Conservation (phyloP, 306 rosid genomes). For the Astragalus glycyphyllos region DNA sequence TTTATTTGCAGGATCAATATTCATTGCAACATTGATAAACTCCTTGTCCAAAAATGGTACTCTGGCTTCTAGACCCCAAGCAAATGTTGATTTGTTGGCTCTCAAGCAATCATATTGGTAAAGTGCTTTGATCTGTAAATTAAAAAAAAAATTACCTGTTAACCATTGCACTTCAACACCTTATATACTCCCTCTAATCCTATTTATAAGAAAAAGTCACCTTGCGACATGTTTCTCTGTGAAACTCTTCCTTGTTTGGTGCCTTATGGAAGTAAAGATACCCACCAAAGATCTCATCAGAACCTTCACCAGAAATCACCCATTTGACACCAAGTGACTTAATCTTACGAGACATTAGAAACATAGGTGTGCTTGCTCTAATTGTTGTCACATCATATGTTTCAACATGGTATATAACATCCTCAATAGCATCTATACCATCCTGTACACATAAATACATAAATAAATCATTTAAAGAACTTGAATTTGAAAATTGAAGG, state of each 20-base stretch:
- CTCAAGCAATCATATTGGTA: slow-evolving; percentile 86
- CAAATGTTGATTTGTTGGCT: slow-evolving; percentile 91
- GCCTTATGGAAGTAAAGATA: slow-evolving; percentile 98
- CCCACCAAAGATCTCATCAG: slow-evolving; percentile 97
- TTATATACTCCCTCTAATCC: too few species aligned
- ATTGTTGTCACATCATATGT: slow-evolving; percentile 95
- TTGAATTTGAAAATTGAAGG: not conserved
- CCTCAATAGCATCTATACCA: slow-evolving; percentile 96
- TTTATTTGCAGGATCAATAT: slow-evolving; percentile 79
- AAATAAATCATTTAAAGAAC: not conserved
- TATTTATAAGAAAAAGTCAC: slow-evolving; percentile 43
- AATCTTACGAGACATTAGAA: slow-evolving; percentile 94
- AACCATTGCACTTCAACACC: slow-evolving; percentile 15
- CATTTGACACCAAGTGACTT: slow-evolving; percentile 92
- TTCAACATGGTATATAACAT: slow-evolving; percentile 89
- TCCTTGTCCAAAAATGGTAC: slow-evolving; percentile 94
- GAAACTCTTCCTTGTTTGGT: slow-evolving; percentile 96
- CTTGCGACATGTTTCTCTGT: slow-evolving; percentile 93
- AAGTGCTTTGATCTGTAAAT: slow-evolving; percentile 86
- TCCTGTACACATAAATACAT: slow-evolving; percentile 55
- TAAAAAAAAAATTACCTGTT: not conserved
- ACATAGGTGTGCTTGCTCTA: slow-evolving; percentile 98
- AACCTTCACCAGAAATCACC: slow-evolving; percentile 98
- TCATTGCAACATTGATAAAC: slow-evolving; percentile 82
- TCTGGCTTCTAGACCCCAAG: slow-evolving; percentile 96